Percentiles rank a stretch among this genome's conserved stretches.
These are phyloP conservation scores for Phytophthora sojae DNA, from an alignment of 352 stramenopile genomes.

Conservation along the genomic window DNA sequence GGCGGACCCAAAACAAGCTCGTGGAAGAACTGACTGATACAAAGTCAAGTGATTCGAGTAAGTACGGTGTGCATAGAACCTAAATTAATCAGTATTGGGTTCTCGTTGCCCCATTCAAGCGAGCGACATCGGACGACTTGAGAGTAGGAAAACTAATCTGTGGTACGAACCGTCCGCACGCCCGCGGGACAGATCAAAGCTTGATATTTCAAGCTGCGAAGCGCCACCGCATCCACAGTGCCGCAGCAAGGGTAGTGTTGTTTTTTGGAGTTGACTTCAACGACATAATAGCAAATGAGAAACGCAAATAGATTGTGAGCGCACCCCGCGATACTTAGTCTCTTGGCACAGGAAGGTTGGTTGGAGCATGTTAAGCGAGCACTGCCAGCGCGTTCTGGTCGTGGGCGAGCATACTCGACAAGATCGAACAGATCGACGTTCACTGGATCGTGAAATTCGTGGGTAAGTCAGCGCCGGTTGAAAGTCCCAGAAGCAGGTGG, in stretches of 20 bases:
- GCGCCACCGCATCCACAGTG: no score
- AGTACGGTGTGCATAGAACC: neutral
- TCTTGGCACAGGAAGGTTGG: neutral
- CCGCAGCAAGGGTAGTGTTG: no score
- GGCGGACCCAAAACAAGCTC: neutral
- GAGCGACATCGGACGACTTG: neutral
- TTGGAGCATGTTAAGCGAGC: no score
- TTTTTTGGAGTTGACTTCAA: no score
- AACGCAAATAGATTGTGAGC: no score
- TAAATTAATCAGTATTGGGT: neutral
- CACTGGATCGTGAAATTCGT: neutral
- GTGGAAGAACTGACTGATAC: neutral
- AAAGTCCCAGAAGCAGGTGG: neutral
- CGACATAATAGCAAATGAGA: no score
- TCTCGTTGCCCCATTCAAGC: neutral
- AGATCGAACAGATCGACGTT: neutral
- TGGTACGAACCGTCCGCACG: neutral
- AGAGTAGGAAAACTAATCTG: slow-evolving; percentile 3
- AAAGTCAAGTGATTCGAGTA: neutral
- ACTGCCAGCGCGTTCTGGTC: neutral
- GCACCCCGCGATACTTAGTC: no score
- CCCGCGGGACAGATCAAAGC: neutral
- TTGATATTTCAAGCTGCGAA: neutral
- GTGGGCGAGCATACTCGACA: neutral
- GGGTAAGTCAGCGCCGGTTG: neutral